phyloP scores from a whole-genome alignment of 768 basidiomycete species.

The Coprinellus micaceus region DNA sequence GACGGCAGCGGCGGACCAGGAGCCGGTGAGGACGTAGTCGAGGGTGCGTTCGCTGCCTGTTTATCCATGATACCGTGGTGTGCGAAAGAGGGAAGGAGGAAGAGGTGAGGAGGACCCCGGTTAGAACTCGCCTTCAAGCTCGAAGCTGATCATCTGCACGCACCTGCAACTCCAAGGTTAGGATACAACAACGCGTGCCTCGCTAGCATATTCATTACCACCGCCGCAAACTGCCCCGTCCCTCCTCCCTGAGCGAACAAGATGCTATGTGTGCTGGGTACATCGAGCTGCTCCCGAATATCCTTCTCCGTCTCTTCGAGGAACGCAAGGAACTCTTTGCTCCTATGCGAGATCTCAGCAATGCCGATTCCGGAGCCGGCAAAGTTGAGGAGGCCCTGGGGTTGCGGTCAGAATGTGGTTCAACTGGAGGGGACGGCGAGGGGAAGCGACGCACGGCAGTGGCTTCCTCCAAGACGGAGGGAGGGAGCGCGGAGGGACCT shows the following conservation, averaged over 20 bases:
- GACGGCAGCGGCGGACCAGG: conserved; percentile 85
- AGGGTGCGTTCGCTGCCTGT: conserved; percentile 48
- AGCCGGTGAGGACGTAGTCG: conserved; percentile 92
- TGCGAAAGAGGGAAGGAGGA: too few relatives aligned
- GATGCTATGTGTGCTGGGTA: conserved; percentile 81
- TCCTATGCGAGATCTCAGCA: conserved; percentile 94
- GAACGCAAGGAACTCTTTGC: conserved; percentile 78
- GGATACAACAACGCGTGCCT: conserved; percentile 76
- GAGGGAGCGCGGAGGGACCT: conserved; percentile 89
- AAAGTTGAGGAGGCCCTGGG: conserved; percentile 90
- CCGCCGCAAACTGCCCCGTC: conserved; percentile 85
- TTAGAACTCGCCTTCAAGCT: too few relatives aligned
- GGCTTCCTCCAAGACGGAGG: conserved; percentile 81
- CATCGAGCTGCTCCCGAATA: conserved; percentile 71
- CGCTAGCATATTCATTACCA: conserved; percentile 88
- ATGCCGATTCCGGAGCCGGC: conserved; percentile 89
- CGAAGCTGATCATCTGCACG: too few relatives aligned
- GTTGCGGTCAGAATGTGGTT: too few relatives aligned
- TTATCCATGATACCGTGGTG: too few relatives aligned
- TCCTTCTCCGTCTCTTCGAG: conserved; percentile 58
- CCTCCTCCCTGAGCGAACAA: conserved; percentile 96
- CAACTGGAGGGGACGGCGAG: too few relatives aligned
- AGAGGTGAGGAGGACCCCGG: too few relatives aligned
- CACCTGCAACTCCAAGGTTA: conserved; percentile 36
- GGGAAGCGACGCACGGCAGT: too few relatives aligned